phyloP scores from a whole-genome alignment of 306 rosid genomes.

The Castanea crenata region DNA sequence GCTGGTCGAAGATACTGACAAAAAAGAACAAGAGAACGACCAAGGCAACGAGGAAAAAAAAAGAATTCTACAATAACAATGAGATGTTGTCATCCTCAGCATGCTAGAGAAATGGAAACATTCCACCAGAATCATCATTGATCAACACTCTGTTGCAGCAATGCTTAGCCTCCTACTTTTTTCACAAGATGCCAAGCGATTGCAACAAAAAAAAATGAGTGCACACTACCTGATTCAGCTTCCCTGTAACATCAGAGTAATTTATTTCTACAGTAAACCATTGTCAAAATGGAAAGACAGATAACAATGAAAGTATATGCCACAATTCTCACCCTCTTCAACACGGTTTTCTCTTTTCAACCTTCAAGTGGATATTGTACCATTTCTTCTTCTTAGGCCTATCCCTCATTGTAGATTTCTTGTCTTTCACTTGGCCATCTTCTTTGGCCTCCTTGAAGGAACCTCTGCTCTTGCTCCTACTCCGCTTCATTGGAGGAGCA shows the following conservation, averaged over 20 bases:
- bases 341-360: conserved; percentile 93
- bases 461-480: conserved; percentile 62
- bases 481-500: conserved; percentile 69
- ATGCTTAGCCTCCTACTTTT: conserved; percentile 32
- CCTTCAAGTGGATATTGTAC: conserved; percentile 84
- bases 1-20: conserved; percentile 27
- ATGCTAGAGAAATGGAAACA: conserved; percentile 34
- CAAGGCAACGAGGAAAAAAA: background rate
- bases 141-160: conserved; percentile 19
- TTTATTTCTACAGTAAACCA: background rate
- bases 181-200: conserved; percentile 36
- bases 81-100: conserved; percentile 48
- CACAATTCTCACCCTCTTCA: conserved; percentile 44
- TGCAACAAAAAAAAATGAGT: conserved; percentile 4
- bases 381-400: conserved; percentile 87
- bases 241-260: conserved; percentile 15
- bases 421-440: conserved; percentile 69
- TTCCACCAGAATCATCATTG: conserved; percentile 23
- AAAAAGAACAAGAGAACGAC: conserved; percentile 18
- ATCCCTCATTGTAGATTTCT: conserved; percentile 54
- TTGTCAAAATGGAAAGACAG: background rate
- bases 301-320: conserved; percentile 7
- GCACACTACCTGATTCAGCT: conserved; percentile 17
- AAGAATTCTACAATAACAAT: conserved; percentile 60
- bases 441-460: conserved; percentile 68